phyloP scores from a whole-genome alignment of 768 basidiomycete species.

The Hydnomerulius pinastri region DNA sequence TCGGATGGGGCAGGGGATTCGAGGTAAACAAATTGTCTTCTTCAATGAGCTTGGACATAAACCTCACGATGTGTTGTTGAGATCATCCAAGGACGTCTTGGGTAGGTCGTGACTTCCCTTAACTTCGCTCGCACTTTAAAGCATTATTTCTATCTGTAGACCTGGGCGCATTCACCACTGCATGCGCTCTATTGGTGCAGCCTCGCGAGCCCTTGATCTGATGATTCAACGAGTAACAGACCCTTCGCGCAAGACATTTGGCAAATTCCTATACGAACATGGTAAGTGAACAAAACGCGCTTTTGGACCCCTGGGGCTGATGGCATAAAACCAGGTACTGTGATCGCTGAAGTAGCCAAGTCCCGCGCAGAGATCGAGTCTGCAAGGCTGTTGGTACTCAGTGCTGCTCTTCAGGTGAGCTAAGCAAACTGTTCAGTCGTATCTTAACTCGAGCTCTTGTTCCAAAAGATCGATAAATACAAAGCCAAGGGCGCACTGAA shows the following conservation, averaged over 20 bases:
- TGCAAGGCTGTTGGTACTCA: slow-evolving; percentile 84
- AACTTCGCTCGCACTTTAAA: not conserved
- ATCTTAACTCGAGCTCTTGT: not conserved
- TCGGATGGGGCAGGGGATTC: slow-evolving; percentile 95
- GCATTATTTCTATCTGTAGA: slow-evolving; percentile 38
- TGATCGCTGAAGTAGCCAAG: slow-evolving; percentile 88
- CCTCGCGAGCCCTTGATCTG: slow-evolving; percentile 80
- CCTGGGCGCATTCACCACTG: slow-evolving; percentile 97
- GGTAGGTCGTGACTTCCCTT: slow-evolving; percentile 45
- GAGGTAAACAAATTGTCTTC: slow-evolving; percentile 54
- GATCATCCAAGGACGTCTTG: slow-evolving; percentile 95
- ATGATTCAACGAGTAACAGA: slow-evolving; percentile 95
- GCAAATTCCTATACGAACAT: slow-evolving; percentile 88
- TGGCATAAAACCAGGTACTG: slow-evolving; percentile 58
- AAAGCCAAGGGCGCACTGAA: slow-evolving; percentile 94
- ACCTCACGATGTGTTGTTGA: slow-evolving; percentile 20
- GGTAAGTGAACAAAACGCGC: slow-evolving; percentile 46
- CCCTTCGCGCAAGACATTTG: slow-evolving; percentile 88
- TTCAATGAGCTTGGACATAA: not conserved
- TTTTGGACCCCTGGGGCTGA: slow-evolving; percentile 1
- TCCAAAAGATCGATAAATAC: slow-evolving; percentile 86
- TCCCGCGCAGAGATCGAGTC: slow-evolving; percentile 92
- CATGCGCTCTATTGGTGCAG: slow-evolving; percentile 95
- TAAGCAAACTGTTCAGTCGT: not conserved
- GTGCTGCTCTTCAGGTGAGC: slow-evolving; percentile 82